A percentile compares a stretch with the other conserved stretches of the same genome.
phyloP scores from a whole-genome alignment of 208 protist species.

The Trichomonas tenax region DNA sequence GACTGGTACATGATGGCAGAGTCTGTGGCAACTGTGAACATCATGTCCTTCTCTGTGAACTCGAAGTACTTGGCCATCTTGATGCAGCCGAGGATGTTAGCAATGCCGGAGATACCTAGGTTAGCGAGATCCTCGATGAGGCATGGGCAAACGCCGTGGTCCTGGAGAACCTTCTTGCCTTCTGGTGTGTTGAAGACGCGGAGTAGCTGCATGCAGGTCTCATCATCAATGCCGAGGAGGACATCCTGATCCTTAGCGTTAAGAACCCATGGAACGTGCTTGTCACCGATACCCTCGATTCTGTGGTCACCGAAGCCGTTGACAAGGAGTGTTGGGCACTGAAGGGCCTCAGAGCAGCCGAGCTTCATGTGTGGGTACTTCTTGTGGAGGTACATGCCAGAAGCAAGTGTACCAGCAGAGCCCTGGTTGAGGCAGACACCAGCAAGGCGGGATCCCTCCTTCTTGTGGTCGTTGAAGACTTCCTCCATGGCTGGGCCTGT shows the following conservation, averaged over 20 bases:
- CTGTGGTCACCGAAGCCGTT: not conserved
- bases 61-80: constrained; percentile 2
- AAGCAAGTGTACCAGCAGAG: not conserved
- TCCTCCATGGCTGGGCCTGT: not conserved
- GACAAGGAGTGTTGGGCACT: not conserved
- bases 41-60: not conserved
- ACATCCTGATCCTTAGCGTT: not conserved
- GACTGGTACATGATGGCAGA: not conserved
- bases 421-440: not conserved
- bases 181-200: not conserved
- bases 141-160: not conserved
- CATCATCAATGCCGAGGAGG: not conserved
- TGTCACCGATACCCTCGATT: not conserved
- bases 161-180: not conserved
- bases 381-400: constrained; percentile 4
- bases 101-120: not conserved
- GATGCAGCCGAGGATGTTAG: not conserved
- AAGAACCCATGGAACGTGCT: not conserved
- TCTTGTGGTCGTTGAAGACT: not conserved
- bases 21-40: not conserved
- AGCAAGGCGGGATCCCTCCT: not conserved
- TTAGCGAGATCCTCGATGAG: not conserved
- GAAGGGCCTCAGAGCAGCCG: not conserved
- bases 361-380: not conserved
- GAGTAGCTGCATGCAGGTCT: not conserved